Evolutionary conservation across 2,329 filamentous ascomycete species (phyloP).

Genomic region (Penicillium vulpinum): DNA sequence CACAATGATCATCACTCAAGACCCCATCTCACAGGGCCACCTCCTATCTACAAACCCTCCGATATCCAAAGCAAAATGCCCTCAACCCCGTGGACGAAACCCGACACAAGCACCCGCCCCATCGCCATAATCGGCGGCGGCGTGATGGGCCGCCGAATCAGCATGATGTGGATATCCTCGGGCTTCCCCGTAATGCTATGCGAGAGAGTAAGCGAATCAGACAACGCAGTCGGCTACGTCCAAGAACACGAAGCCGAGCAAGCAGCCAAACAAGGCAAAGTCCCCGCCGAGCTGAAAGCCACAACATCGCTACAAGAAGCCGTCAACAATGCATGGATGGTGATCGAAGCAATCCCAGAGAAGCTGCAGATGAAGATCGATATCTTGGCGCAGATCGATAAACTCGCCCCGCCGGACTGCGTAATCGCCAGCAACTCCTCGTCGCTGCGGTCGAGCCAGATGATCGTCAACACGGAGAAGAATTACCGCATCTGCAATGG

Average conservation of each 20-base stretch:
- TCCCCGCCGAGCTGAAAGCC: conserved; percentile 4
- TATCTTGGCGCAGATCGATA: conserved; percentile 14
- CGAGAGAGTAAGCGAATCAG: conserved; percentile 13
- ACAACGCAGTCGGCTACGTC: conserved; percentile 16
- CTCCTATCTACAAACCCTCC: background rate
- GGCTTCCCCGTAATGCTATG: conserved; percentile 18
- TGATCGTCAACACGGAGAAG: conserved; percentile 18
- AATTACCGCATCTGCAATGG: conserved; percentile 26
- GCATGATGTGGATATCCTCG: conserved; percentile 23
- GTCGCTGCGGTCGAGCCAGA: conserved; percentile 18
- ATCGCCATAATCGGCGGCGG: conserved; percentile 24
- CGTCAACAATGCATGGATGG: conserved; percentile 18
- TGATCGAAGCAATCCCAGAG: conserved; percentile 19
- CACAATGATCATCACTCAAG: background rate
- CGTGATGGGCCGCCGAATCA: conserved; percentile 24
- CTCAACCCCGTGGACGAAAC: conserved; percentile 18
- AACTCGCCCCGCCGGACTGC: conserved; percentile 14
- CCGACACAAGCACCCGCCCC: conserved; percentile 21
- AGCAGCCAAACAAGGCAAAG: conserved; percentile 18
- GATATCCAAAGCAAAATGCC: conserved; percentile 13
- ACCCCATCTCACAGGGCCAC: background rate
- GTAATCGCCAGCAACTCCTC: conserved; percentile 21
- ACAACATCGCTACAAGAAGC: conserved; percentile 15
- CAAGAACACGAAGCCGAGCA: conserved; percentile 14
- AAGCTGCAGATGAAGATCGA: conserved; percentile 21